Evolutionary conservation across 345 rosid genomes (phyloP).

Genomic region (Toxicodendron radicans): DNA sequence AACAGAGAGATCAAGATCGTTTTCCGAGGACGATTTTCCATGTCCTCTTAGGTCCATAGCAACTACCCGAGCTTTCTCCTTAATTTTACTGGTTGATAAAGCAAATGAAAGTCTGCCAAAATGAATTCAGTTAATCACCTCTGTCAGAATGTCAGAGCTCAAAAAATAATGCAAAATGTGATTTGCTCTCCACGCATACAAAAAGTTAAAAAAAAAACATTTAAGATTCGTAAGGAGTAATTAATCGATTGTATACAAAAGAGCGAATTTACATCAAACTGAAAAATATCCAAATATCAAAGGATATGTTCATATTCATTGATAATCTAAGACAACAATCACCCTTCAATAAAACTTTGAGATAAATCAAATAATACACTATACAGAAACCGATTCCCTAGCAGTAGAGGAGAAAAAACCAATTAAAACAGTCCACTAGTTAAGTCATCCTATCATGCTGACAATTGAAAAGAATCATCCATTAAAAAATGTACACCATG

Average conservation of each 20-base stretch:
- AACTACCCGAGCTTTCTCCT: slow-evolving; percentile 87
- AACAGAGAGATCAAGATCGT: slow-evolving; percentile 84
- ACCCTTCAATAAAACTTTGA: not conserved
- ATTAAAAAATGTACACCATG: not conserved
- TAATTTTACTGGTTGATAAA: slow-evolving; percentile 66
- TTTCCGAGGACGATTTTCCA: slow-evolving; percentile 75
- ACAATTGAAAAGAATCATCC: too few relatives aligned
- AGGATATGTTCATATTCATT: not conserved
- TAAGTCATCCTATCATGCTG: too few relatives aligned
- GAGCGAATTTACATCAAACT: not conserved
- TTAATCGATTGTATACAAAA: not conserved
- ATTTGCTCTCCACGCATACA: not conserved
- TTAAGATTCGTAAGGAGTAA: not conserved
- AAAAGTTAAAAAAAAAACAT: not conserved
- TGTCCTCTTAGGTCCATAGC: slow-evolving; percentile 97
- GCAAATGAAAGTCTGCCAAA: slow-evolving; percentile 81
- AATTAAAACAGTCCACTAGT: not conserved
- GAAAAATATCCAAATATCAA: not conserved
- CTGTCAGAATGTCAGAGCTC: not conserved
- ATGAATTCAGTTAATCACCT: slow-evolving; percentile 4
- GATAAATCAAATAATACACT: not conserved
- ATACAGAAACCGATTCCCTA: not conserved
- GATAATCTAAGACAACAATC: not conserved
- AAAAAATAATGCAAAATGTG: slow-evolving; percentile 2
- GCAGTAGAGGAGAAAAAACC: not conserved